Conservation (phyloP, 2,329 filamentous ascomycete genomes). For the Fusarium sp. region DNA sequence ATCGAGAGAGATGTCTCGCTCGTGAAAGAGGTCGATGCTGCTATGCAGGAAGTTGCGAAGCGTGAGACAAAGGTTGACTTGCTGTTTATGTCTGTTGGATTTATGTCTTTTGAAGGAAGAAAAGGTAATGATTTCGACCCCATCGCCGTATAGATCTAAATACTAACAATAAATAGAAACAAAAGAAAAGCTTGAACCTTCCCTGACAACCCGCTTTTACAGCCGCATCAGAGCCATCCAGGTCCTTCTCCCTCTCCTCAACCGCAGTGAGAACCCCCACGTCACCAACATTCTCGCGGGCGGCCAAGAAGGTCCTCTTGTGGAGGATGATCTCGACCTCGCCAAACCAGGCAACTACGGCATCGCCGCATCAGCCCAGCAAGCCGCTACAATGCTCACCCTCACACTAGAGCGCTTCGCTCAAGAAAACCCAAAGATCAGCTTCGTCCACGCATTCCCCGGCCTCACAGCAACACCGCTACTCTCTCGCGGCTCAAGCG, state of each 20-base stretch:
- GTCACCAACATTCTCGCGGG: constrained; percentile 64
- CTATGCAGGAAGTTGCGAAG: constrained; percentile 55
- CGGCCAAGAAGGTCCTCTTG: constrained; percentile 62
- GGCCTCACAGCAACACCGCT: constrained; percentile 47
- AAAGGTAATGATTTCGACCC: constrained; percentile 24
- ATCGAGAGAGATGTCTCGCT: constrained; percentile 64
- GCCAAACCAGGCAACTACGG: constrained; percentile 53
- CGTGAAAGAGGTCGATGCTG: constrained; percentile 64
- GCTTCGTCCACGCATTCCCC: constrained; percentile 54
- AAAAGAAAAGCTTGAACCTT: constrained; percentile 66
- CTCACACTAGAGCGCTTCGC: constrained; percentile 64
- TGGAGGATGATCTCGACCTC: constrained; percentile 60
- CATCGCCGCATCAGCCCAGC: constrained; percentile 57
- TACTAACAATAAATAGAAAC: constrained; percentile 59
- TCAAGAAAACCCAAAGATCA: constrained; percentile 55
- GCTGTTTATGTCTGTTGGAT: constrained; percentile 59
- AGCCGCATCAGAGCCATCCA: constrained; percentile 67
- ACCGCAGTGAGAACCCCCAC: constrained; percentile 55
- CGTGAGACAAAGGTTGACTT: constrained; percentile 61
- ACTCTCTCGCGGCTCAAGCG: constrained; percentile 41
- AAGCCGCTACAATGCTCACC: constrained; percentile 63
- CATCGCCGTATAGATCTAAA: accelerated
- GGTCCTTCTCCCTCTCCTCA: constrained; percentile 69
- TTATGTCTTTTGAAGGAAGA: constrained; percentile 43
- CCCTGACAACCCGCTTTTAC: constrained; percentile 68